Percentiles rank a stretch among this genome's conserved stretches.
Conservation (phyloP, 2,329 filamentous ascomycete genomes). For the Colletotrichum sp. region DNA sequence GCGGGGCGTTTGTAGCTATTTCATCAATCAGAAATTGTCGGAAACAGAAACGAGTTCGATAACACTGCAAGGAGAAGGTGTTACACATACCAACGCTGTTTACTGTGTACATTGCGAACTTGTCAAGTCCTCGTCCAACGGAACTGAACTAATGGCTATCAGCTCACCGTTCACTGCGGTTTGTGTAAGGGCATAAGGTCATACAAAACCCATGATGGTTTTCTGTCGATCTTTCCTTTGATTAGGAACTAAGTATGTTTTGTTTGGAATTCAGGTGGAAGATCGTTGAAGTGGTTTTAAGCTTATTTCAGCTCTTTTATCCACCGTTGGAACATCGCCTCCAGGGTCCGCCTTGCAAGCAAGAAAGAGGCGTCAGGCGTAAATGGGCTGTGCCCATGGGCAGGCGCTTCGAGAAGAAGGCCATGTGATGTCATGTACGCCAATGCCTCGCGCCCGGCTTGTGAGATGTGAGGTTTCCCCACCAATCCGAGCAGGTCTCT, state of each 20-base stretch:
- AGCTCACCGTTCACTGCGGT: not conserved
- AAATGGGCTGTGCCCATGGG: fast-evolving
- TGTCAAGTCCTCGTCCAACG: not conserved
- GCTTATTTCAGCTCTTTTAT: not conserved
- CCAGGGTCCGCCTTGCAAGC: not conserved
- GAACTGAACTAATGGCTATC: not conserved
- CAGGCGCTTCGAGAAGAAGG: not conserved
- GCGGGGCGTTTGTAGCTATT: not conserved
- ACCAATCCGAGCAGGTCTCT: not conserved
- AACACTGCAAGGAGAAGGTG: not conserved
- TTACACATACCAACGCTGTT: not conserved
- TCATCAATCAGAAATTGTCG: not conserved
- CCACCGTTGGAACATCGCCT: not conserved
- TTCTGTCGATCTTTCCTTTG: not conserved
- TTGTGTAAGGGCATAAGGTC: fast-evolving
- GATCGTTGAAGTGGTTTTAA: not conserved
- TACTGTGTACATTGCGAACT: not conserved
- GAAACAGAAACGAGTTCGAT: fast-evolving
- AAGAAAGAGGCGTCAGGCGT: not conserved
- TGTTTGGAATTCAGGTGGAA: not conserved
- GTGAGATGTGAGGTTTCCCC: not conserved
- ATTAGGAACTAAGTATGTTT: not conserved
- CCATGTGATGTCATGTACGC: not conserved
- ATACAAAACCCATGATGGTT: not conserved
- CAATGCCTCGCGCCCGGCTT: not conserved